Conservation (phyloP, 1,139 yeast genomes). For the Suhomyces atakaporum region DNA sequence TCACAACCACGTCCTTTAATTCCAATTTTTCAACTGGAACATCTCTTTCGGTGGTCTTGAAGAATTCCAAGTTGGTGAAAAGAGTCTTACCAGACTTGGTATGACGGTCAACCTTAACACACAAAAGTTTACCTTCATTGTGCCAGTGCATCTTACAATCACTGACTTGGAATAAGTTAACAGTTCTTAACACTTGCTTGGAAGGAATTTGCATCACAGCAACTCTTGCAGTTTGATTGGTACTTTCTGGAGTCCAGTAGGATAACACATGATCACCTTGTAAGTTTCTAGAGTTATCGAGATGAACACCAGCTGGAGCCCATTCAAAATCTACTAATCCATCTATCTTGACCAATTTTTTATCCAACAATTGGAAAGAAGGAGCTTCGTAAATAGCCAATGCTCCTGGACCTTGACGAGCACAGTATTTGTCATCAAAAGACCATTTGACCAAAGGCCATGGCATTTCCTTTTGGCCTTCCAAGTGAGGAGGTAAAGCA, state of each 20-base stretch:
- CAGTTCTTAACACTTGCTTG: constrained; percentile 80
- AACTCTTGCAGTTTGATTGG: constrained; percentile 94
- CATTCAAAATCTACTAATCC: constrained; percentile 92
- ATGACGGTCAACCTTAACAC: constrained; percentile 96
- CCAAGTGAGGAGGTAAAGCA: constrained; percentile 80
- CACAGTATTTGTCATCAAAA: constrained; percentile 88
- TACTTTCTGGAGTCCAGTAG: constrained; percentile 95
- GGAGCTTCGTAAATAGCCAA: constrained; percentile 82
- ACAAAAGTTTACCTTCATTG: constrained; percentile 76
- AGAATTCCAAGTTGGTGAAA: constrained; percentile 90
- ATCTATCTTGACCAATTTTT: constrained; percentile 80
- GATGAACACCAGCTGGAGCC: constrained; percentile 84
- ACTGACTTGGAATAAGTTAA: constrained; percentile 91
- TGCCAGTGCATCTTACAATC: constrained; percentile 97
- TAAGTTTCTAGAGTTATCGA: constrained; percentile 55
- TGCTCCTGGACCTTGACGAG: constrained; percentile 93
- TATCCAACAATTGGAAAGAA: constrained; percentile 72
- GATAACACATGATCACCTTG: constrained; percentile 72
- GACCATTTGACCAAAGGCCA: constrained; percentile 99
- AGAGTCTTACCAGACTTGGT: constrained; percentile 92
- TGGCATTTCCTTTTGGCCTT: constrained; percentile 70
- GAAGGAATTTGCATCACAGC: constrained; percentile 87
- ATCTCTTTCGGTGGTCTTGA: constrained; percentile 83
- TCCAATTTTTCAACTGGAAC: constrained; percentile 95
- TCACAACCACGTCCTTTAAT: constrained; percentile 82